Percentiles rank a stretch among this genome's conserved stretches.
Evolutionary conservation across 768 basidiomycete species (phyloP).

Genomic region (Mycena maculata): DNA sequence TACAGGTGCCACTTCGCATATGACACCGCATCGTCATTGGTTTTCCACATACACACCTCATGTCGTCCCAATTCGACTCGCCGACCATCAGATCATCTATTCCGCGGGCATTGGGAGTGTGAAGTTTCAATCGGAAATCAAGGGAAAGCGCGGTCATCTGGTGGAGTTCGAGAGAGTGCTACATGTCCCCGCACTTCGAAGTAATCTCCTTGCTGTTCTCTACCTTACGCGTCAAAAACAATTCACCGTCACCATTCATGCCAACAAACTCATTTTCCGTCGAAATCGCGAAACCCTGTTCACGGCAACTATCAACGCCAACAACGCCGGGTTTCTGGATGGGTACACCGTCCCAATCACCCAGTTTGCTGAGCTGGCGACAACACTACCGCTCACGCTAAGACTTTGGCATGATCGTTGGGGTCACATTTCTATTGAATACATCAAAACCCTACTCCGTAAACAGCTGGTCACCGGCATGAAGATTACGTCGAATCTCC

Average conservation of each 20-base stretch:
- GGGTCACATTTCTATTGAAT: slow-evolving; percentile 31
- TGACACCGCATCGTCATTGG: too few species aligned
- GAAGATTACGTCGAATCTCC: slow-evolving; percentile 20
- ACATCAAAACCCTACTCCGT: not conserved
- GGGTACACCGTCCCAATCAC: slow-evolving; percentile 22
- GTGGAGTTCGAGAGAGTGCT: too few species aligned
- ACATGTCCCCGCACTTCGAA: too few species aligned
- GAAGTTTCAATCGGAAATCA: too few species aligned
- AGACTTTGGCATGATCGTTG: slow-evolving; percentile 40
- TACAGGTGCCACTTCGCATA: too few species aligned
- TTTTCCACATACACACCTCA: too few species aligned
- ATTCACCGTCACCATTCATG: slow-evolving; percentile 13
- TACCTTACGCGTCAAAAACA: slow-evolving; percentile 22
- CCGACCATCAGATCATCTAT: too few species aligned
- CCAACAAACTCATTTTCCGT: slow-evolving; percentile 9
- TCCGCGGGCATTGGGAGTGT: too few species aligned
- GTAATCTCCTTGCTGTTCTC: too few species aligned
- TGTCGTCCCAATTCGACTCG: too few species aligned
- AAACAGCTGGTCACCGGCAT: slow-evolving; percentile 28
- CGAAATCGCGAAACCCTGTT: not conserved
- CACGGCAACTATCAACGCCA: slow-evolving; percentile 23
- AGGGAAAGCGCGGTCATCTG: too few species aligned
- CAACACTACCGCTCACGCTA: slow-evolving; percentile 24
- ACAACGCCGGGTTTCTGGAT: slow-evolving; percentile 35
- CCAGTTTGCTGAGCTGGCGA: not conserved